Percentiles rank a stretch among this genome's conserved stretches.
Evolutionary conservation across 2,329 filamentous ascomycete species (phyloP).

Genomic region (Ceratocystis destructans): DNA sequence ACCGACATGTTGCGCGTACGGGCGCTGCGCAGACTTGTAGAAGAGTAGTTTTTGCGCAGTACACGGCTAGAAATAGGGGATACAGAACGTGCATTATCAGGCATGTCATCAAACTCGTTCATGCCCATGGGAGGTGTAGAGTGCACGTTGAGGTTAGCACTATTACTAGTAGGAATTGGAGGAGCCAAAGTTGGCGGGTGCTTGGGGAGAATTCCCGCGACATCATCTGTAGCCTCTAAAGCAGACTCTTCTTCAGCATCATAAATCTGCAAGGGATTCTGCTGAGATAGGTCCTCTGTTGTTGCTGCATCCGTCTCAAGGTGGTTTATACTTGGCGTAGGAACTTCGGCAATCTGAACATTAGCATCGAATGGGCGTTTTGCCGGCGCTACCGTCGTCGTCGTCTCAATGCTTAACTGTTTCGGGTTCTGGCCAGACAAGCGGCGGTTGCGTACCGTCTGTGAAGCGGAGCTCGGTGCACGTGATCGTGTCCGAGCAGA

Average conservation of each 20-base stretch:
- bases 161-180: background rate
- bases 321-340: slow-evolving; percentile 4
- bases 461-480: slow-evolving; percentile 18
- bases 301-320: background rate
- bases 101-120: slow-evolving; percentile 18
- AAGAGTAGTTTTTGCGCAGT: slow-evolving; percentile 55
- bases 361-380: slow-evolving; percentile 20
- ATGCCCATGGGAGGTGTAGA: slow-evolving; percentile 12
- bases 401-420: slow-evolving; percentile 79
- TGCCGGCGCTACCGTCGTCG: slow-evolving; percentile 25
- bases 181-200: slow-evolving; percentile 16
- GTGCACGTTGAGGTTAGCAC: slow-evolving; percentile 8
- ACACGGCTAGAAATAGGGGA: slow-evolving; percentile 41
- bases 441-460: slow-evolving; percentile 58
- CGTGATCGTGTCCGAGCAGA: slow-evolving; percentile 12
- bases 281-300: background rate
- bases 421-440: slow-evolving; percentile 68
- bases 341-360: slow-evolving; percentile 13
- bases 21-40: slow-evolving; percentile 55
- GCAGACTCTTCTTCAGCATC: slow-evolving; percentile 9
- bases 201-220: slow-evolving; percentile 7
- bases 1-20: slow-evolving; percentile 62
- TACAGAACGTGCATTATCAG: slow-evolving; percentile 31
- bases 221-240: slow-evolving; percentile 2
- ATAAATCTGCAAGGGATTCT: slow-evolving; percentile 3